These are phyloP conservation scores for Lepidium campestre DNA, from an alignment of 441 rosid genomes.

Conservation along the genomic window DNA sequence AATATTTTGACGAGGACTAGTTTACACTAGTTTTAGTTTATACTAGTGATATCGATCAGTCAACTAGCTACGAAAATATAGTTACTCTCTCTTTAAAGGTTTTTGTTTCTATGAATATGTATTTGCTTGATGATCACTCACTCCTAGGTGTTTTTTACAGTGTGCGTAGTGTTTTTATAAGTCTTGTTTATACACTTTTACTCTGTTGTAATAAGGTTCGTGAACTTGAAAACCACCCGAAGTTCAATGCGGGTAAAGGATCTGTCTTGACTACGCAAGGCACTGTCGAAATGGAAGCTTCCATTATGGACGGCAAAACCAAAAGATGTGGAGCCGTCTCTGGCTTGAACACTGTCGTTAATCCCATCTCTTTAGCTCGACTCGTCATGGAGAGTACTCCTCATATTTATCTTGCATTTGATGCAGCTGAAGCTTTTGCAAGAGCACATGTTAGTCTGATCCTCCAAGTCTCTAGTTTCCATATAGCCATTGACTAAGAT, in stretches of 20 bases:
- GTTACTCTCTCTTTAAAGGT: no score
- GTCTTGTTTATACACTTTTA: neutral
- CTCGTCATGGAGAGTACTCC: slow-evolving; percentile 91
- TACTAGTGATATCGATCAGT: no score
- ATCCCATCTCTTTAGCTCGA: slow-evolving; percentile 74
- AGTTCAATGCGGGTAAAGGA: slow-evolving; percentile 87
- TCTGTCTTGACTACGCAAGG: slow-evolving; percentile 67
- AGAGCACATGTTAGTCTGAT: slow-evolving; percentile 61
- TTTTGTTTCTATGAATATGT: no score
- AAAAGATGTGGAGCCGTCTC: slow-evolving; percentile 87
- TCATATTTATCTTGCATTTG: slow-evolving; percentile 73
- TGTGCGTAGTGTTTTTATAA: neutral
- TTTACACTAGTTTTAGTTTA: neutral
- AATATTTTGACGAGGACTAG: no score
- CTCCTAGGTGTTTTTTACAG: no score
- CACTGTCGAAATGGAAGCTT: slow-evolving; percentile 96
- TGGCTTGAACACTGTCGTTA: slow-evolving; percentile 77
- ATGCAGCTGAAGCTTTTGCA: slow-evolving; percentile 89
- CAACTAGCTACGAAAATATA: no score
- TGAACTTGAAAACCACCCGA: slow-evolving; percentile 72
- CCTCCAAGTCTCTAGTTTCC: neutral
- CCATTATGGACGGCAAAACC: slow-evolving; percentile 85
- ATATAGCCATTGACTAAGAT: no score
- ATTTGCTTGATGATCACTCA: no score
- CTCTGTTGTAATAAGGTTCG: slow-evolving; percentile 44